A percentile compares a stretch with the other conserved stretches of the same genome.
phyloP scores from a whole-genome alignment of 2,329 filamentous ascomycete species.

The Talaromyces sp. region DNA sequence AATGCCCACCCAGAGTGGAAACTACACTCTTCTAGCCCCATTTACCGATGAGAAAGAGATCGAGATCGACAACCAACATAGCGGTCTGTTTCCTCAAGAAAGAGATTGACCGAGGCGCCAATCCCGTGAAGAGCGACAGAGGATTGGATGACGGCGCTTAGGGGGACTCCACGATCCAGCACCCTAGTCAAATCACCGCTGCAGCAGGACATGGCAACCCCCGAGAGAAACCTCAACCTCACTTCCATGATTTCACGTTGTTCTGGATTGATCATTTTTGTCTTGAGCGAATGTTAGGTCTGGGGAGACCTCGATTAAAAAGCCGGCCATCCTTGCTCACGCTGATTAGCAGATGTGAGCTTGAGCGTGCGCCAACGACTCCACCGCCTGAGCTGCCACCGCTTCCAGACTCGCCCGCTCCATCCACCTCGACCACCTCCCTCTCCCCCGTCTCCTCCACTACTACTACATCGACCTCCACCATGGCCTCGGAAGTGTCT shows the following conservation, averaged over 20 bases:
- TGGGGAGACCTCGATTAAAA: conserved; percentile 60
- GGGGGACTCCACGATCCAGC: conserved; percentile 23
- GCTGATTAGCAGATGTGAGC: conserved; percentile 48
- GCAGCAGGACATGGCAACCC: background rate
- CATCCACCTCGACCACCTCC: conserved; percentile 43
- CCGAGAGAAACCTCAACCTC: background rate
- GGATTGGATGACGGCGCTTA: conserved; percentile 26
- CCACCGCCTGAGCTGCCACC: conserved; percentile 48
- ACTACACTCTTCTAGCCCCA: background rate
- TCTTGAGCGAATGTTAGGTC: conserved; percentile 56
- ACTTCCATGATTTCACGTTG: background rate
- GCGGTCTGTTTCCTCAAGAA: background rate
- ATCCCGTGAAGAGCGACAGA: conserved; percentile 14
- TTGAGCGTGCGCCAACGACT: conserved; percentile 25
- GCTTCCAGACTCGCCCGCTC: conserved; percentile 48
- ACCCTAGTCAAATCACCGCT: conserved; percentile 4
- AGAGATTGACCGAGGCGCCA: conserved; percentile 10
- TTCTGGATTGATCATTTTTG: background rate
- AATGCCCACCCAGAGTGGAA: background rate
- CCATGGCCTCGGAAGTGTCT: conserved; percentile 50
- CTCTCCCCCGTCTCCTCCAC: conserved; percentile 29
- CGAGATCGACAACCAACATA: background rate
- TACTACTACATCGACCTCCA: conserved; percentile 34
- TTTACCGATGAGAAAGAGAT: background rate
- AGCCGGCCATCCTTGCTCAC: conserved; percentile 65